These are phyloP conservation scores for Chaetothyriales sp. DNA, from an alignment of 2,329 filamentous ascomycete genomes.

Conservation along the genomic window DNA sequence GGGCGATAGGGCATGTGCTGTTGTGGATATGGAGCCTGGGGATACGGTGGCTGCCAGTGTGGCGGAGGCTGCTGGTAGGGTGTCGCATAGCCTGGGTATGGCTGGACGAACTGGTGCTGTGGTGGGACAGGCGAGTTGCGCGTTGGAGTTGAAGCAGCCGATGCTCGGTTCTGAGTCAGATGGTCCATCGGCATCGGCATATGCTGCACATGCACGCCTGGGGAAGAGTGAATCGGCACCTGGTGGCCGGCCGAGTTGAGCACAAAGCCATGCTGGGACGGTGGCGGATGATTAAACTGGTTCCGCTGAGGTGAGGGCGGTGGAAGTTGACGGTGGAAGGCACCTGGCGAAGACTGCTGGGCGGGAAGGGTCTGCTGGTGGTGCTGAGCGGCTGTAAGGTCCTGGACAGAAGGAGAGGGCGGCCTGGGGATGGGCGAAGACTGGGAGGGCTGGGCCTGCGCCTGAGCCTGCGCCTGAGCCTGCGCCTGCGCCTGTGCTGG, in stretches of 20 bases:
- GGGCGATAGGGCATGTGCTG: constrained; percentile 8
- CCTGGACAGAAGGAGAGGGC: not conserved
- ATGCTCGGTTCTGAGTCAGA: constrained; percentile 7
- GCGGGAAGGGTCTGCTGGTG: not conserved
- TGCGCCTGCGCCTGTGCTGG: not conserved
- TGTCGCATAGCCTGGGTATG: constrained; percentile 10
- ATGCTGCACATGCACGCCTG: constrained; percentile 6
- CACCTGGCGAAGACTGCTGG: constrained; percentile 9
- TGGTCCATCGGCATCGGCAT: constrained; percentile 15
- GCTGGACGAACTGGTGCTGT: constrained; percentile 7
- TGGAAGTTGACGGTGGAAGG: constrained; percentile 11
- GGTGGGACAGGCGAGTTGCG: constrained; percentile 14
- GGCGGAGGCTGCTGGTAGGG: constrained; percentile 13
- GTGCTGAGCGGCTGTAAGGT: not conserved
- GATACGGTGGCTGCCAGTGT: constrained; percentile 12
- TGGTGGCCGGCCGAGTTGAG: constrained; percentile 9
- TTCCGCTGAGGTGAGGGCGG: constrained; percentile 13
- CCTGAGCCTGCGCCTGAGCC: constrained; percentile 1
- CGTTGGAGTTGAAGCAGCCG: constrained; percentile 7
- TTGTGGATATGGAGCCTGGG: constrained; percentile 5
- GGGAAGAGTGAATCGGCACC: constrained; percentile 9
- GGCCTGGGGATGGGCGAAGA: not conserved
- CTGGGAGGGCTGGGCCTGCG: not conserved
- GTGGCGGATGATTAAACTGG: constrained; percentile 1
- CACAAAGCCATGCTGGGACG: not conserved